Base-by-base conservation (phyloP, 192 early-diverging fungal species). In the Phlyctochytrium bullatum region DNA sequence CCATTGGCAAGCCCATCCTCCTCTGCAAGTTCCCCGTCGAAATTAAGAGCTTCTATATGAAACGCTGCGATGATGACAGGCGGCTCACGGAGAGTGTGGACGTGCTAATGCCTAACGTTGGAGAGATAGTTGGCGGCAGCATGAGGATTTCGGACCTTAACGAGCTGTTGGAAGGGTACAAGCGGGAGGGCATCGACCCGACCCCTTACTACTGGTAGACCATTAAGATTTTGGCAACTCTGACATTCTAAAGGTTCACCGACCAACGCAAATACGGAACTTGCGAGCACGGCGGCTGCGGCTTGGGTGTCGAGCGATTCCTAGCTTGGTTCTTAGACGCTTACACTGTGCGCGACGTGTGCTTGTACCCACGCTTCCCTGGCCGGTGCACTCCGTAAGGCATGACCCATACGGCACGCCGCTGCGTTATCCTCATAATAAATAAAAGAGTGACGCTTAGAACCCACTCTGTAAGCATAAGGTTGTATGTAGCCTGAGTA, bases 21-120 rank as follows among this genome's bases (percentile, higher is more conserved):
- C 80, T 99, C 52, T 92, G 89, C 75, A 88, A 89, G 52, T 99
- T 99, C 89, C 97, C 97, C n/a, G 90, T 84, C 30, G 91, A 96
- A 54, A 95, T 98, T 80, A 99, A 99, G 89, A 82, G 88, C 2
- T 99, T 99, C 88, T 99, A 99, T 82, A 99, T 99, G 97, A 96
- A 97, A 79, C 79, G 89, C 34, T 92, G 89, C 72, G 76, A 81
- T 58, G 89, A 93, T 12, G 92, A 99, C 71, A 73, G 68, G 10
- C 76, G 88, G 17, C 85, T 97, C 52, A 99, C 97, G 3, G 97
- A 99, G 80, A 91, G 89, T 65, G 94, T 97, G 16, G 97, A 99
- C 78, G 89, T 99, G 35, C 83, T 99, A 78, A 98, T 99, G 91
- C 97, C 97, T 25, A 83, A 82, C 64, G 96, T 99, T 53, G 97